Evolutionary conservation across 2,329 filamentous ascomycete species (phyloP).

Genomic region (Coniochaeta sp.): DNA sequence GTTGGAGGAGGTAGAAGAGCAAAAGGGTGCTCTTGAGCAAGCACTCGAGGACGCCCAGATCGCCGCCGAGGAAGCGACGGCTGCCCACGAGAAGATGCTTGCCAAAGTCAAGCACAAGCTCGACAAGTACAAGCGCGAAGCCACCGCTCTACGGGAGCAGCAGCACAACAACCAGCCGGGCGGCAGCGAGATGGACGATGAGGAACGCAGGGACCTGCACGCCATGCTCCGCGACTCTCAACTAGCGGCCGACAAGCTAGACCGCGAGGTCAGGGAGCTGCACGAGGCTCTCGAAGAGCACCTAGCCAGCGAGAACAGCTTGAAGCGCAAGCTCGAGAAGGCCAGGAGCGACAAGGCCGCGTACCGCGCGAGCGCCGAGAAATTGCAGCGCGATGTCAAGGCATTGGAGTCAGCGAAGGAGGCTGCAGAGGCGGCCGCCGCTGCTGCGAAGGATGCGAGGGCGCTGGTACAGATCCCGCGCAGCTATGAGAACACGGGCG

Average conservation of each 20-base stretch:
- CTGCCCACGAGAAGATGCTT: constrained; percentile 35
- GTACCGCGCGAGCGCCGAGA: constrained; percentile 47
- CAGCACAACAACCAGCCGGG: constrained; percentile 20
- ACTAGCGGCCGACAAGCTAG: constrained; percentile 60
- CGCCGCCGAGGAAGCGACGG: constrained; percentile 39
- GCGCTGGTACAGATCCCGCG: constrained; percentile 10
- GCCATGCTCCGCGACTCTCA: constrained; percentile 55
- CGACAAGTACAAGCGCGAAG: constrained; percentile 42
- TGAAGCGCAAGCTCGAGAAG: constrained; percentile 62
- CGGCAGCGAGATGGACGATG: constrained; percentile 30
- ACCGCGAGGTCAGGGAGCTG: constrained; percentile 63
- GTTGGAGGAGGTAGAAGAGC: constrained; percentile 51
- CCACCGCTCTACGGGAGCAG: constrained; percentile 24
- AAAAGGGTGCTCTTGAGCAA: constrained; percentile 50
- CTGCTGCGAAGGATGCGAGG: constrained; percentile 16
- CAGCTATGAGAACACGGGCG: constrained; percentile 13
- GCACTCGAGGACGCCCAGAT: constrained; percentile 49
- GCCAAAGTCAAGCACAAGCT: constrained; percentile 40
- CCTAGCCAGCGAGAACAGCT: constrained; percentile 47
- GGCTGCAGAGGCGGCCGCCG: constrained; percentile 26
- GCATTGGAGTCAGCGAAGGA: constrained; percentile 33
- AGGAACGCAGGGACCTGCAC: constrained; percentile 54
- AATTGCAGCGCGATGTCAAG: constrained; percentile 44
- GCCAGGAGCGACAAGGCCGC: constrained; percentile 58
- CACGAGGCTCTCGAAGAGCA: constrained; percentile 57